Percentiles rank a stretch among this genome's conserved stretches.
phyloP scores from a whole-genome alignment of 2,329 filamentous ascomycete species.

The Fusarium keratoplasticum region DNA sequence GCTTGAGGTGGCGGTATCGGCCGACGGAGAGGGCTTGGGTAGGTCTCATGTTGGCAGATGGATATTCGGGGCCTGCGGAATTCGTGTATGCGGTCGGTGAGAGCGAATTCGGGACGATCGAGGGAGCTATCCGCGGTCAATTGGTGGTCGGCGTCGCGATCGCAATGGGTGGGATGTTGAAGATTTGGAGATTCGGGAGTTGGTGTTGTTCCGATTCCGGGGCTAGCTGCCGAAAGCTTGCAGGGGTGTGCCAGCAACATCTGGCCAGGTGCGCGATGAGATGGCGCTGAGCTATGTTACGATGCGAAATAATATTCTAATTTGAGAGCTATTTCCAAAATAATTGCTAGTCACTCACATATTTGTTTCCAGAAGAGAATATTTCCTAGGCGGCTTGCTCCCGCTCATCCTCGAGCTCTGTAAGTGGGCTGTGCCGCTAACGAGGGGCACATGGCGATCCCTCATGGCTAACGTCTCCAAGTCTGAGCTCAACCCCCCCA shows the following conservation, averaged over 20 bases:
- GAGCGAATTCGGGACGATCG: constrained; percentile 10
- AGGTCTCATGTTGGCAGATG: constrained; percentile 68
- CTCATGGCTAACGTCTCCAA: constrained; percentile 38
- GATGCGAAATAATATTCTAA: not conserved
- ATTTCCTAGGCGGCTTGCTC: not conserved
- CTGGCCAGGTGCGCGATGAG: constrained; percentile 1
- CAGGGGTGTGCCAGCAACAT: constrained; percentile 24
- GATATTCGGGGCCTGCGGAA: not conserved
- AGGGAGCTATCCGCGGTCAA: constrained; percentile 20
- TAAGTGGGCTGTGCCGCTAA: constrained; percentile 41
- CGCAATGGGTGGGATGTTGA: constrained; percentile 30
- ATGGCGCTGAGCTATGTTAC: not conserved
- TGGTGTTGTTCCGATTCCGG: constrained; percentile 49
- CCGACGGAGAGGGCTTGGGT: constrained; percentile 74
- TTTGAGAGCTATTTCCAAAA: not conserved
- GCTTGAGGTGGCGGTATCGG: constrained; percentile 77
- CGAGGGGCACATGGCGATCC: constrained; percentile 40
- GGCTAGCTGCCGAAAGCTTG: constrained; percentile 21
- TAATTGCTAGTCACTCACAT: not conserved
- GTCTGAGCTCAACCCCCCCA: constrained; percentile 25
- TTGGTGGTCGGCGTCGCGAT: constrained; percentile 8
- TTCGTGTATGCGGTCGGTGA: constrained; percentile 1
- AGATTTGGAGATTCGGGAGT: constrained; percentile 35
- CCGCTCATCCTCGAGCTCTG: constrained; percentile 24
- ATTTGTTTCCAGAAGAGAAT: not conserved